Conservation (phyloP, 495 filamentous ascomycete genomes). For the Lichenothelia convexa region DNA sequence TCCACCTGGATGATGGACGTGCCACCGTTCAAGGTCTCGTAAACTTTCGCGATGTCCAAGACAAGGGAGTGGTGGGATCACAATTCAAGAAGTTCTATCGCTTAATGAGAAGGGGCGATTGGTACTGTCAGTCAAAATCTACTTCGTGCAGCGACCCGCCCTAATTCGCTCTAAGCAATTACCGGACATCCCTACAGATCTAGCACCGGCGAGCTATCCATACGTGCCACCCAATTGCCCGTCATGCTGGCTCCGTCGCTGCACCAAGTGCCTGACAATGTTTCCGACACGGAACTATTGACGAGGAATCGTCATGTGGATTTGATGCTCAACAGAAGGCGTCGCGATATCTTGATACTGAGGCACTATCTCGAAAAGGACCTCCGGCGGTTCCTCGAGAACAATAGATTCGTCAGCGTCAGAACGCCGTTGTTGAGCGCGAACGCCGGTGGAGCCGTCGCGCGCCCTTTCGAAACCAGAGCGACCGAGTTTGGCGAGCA, state of each 20-base stretch:
- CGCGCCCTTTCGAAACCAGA: constrained; percentile 64
- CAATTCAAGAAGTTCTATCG: constrained; percentile 42
- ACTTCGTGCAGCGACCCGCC: neutral
- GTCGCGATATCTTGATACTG: constrained; percentile 50
- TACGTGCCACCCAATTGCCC: constrained; percentile 48
- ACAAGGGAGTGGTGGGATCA: constrained; percentile 18
- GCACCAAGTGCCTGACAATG: constrained; percentile 48
- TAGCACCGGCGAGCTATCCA: constrained; percentile 53
- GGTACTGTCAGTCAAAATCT: constrained; percentile 41
- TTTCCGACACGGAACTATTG: constrained; percentile 45
- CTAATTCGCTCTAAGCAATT: constrained; percentile 17
- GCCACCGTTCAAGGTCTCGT: constrained; percentile 51
- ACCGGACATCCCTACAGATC: constrained; percentile 58
- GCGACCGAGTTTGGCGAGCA: constrained; percentile 53
- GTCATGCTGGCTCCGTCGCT: constrained; percentile 56
- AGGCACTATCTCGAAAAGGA: constrained; percentile 57
- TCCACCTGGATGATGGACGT: constrained; percentile 56
- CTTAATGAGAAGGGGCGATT: constrained; percentile 52
- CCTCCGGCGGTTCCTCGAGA: constrained; percentile 53
- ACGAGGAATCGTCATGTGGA: constrained; percentile 61
- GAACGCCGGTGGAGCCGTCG: constrained; percentile 62
- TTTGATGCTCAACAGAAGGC: constrained; percentile 48
- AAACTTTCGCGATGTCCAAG: constrained; percentile 38
- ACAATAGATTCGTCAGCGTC: constrained; percentile 61
- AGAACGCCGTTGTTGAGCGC: constrained; percentile 72